A percentile compares a stretch with the other conserved stretches of the same genome.
Evolutionary conservation across 1,284 basidiomycete species (phyloP).

Genomic region (Malassezia slooffiae): DNA sequence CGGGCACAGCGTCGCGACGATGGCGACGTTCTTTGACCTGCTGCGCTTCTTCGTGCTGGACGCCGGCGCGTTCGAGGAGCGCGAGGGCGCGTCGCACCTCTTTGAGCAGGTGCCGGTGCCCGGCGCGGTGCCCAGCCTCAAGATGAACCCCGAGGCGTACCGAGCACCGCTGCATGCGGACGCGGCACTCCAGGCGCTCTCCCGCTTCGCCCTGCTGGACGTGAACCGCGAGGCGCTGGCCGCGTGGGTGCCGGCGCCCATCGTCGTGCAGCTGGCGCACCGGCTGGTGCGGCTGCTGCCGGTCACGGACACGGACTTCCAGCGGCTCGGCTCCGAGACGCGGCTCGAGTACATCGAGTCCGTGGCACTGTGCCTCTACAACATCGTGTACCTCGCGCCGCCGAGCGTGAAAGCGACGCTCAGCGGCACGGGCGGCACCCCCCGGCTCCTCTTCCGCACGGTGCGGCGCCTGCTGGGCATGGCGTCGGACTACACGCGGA

Average conservation of each 20-base stretch:
- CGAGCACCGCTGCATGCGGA: slow-evolving; percentile 56
- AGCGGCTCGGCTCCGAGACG: slow-evolving; percentile 55
- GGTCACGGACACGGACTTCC: slow-evolving; percentile 63
- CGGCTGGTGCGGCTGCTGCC: slow-evolving; percentile 71
- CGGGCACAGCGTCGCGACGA: slow-evolving; percentile 48
- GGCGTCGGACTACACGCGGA: slow-evolving; percentile 54
- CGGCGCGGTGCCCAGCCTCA: slow-evolving; percentile 3
- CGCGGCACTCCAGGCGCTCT: slow-evolving; percentile 70
- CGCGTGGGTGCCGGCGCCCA: slow-evolving; percentile 53
- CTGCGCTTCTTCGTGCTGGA: slow-evolving; percentile 67
- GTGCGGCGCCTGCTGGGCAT: slow-evolving; percentile 46
- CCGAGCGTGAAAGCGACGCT: slow-evolving; percentile 61
- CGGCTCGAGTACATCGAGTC: slow-evolving; percentile 73
- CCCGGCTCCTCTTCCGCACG: slow-evolving; percentile 48
- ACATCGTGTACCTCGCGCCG: slow-evolving; percentile 70
- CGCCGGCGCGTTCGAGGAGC: slow-evolving; percentile 57
- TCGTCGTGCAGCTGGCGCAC: slow-evolving; percentile 58
- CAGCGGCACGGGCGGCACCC: slow-evolving; percentile 51
- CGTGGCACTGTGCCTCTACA: slow-evolving; percentile 67
- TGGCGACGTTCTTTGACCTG: slow-evolving; percentile 57
- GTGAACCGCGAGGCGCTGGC: slow-evolving; percentile 66
- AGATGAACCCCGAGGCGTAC: slow-evolving; percentile 49
- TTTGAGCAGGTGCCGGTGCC: slow-evolving; percentile 7
- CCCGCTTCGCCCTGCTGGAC: slow-evolving; percentile 64
- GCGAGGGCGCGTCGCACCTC: slow-evolving; percentile 50